phyloP scores from a whole-genome alignment of 2,329 filamentous ascomycete species.

The Trematosphaeria pertusa region DNA sequence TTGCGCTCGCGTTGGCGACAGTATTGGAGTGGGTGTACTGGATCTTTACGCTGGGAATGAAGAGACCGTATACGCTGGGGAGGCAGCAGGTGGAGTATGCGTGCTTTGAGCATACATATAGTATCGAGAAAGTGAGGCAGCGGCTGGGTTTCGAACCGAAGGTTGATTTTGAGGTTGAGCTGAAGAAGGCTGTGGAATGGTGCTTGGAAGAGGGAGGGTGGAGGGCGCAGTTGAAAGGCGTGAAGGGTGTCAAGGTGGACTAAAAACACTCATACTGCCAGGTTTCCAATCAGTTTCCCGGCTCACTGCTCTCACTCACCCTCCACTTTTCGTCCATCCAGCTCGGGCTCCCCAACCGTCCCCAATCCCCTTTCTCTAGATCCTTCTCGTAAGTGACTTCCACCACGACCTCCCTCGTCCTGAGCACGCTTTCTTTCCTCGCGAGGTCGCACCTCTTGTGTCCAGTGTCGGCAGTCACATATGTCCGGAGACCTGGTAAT shows the following conservation, averaged over 20 bases:
- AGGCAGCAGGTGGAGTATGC: slow-evolving; percentile 24
- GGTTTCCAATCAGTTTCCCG: too few relatives aligned
- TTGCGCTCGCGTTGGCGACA: slow-evolving; percentile 29
- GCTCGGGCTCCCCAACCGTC: slow-evolving; percentile 49
- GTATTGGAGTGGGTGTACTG: slow-evolving; percentile 34
- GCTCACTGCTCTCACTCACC: background rate
- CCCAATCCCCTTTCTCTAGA: slow-evolving; percentile 33
- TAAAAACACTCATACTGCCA: too few relatives aligned
- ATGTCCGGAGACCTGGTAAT: background rate
- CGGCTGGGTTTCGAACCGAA: slow-evolving; percentile 21
- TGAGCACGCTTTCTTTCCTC: background rate
- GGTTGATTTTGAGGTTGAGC: slow-evolving; percentile 14
- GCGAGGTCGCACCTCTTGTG: background rate
- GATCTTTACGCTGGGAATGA: slow-evolving; percentile 23
- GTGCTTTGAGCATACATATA: slow-evolving; percentile 27
- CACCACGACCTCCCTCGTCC: slow-evolving; percentile 1
- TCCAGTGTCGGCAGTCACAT: background rate
- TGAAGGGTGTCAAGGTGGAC: slow-evolving; percentile 5
- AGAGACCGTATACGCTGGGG: slow-evolving; percentile 20
- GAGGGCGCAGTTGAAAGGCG: slow-evolving; percentile 12
- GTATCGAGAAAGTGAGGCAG: slow-evolving; percentile 26
- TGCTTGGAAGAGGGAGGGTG: slow-evolving; percentile 16
- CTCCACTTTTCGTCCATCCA: slow-evolving; percentile 30
- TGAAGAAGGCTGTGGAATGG: slow-evolving; percentile 19
- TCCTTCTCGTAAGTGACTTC: slow-evolving; percentile 4